phyloP scores from a whole-genome alignment of 2,329 filamentous ascomycete genomes.

The Magnaporthiopsis rhizophila region DNA sequence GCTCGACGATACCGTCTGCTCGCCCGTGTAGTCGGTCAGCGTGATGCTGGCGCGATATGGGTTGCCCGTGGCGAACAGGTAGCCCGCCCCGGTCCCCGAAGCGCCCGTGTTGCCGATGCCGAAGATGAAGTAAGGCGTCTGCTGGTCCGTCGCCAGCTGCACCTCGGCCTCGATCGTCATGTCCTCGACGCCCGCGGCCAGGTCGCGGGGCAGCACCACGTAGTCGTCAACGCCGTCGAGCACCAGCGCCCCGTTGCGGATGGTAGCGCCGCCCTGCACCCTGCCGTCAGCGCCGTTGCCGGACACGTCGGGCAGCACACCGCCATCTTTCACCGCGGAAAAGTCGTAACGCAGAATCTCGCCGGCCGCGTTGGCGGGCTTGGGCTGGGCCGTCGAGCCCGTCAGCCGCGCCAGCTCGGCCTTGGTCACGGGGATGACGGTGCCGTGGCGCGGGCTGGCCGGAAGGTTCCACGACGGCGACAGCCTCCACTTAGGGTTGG shows the following conservation, averaged over 20 bases:
- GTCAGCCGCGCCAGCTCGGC: conserved; percentile 30
- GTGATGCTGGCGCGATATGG: conserved; percentile 17
- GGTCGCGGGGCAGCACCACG: conserved; percentile 16
- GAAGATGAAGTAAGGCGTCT: conserved; percentile 18
- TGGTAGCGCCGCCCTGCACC: conserved; percentile 14
- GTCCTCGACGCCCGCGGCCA: conserved; percentile 13
- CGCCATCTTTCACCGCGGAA: conserved; percentile 8
- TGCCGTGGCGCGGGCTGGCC: conserved; percentile 42
- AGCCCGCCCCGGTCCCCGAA: conserved; percentile 14
- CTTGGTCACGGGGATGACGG: conserved; percentile 42
- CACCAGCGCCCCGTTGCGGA: conserved; percentile 12
- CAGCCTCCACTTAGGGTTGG: conserved; percentile 39
- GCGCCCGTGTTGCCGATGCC: conserved; percentile 16
- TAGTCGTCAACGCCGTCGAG: conserved; percentile 18
- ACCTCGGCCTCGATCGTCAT: conserved; percentile 15
- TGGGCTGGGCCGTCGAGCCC: conserved; percentile 11
- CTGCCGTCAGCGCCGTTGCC: conserved; percentile 15
- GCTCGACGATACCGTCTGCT: conserved; percentile 13
- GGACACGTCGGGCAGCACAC: conserved; percentile 13
- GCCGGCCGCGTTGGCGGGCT: conserved; percentile 11
- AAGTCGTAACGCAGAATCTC: conserved; percentile 18
- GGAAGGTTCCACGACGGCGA: conserved; percentile 37
- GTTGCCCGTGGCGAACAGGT: conserved; percentile 17
- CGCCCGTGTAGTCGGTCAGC: conserved; percentile 13
- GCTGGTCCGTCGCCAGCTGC: conserved; percentile 14